Conservation (phyloP, 495 filamentous ascomycete species). For the Trichocladium uniseriatum region DNA sequence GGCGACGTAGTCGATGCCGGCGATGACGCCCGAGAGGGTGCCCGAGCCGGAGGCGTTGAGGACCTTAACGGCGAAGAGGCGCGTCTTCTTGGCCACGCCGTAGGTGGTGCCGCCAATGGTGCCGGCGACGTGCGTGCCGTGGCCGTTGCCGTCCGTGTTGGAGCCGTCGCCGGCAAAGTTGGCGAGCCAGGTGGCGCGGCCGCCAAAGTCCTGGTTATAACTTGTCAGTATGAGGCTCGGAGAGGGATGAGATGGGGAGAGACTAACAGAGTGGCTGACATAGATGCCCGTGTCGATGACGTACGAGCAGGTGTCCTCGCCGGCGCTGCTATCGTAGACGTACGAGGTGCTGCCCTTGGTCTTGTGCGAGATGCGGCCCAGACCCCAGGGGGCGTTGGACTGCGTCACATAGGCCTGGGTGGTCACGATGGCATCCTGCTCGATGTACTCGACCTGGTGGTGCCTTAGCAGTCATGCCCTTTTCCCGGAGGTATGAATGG, state of each 20-base stretch:
- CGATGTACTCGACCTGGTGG: constrained; percentile 41
- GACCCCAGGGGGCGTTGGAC: constrained; percentile 47
- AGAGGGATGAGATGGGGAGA: constrained; percentile 15
- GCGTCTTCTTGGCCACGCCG: constrained; percentile 57
- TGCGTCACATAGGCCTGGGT: constrained; percentile 38
- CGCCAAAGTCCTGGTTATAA: constrained; percentile 38
- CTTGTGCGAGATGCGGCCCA: constrained; percentile 50
- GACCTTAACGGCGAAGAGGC: constrained; percentile 59
- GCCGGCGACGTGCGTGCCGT: no score
- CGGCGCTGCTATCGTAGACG: constrained; percentile 50
- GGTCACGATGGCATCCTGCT: constrained; percentile 38
- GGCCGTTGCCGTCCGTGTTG: constrained; percentile 37
- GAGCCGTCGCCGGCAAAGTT: constrained; percentile 28
- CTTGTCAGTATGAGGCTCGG: background rate
- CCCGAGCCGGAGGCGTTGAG: constrained; percentile 42
- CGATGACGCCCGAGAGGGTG: constrained; percentile 30
- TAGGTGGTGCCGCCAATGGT: constrained; percentile 53
- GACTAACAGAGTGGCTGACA: constrained; percentile 35
- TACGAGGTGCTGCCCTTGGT: constrained; percentile 39
- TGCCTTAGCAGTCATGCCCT: background rate
- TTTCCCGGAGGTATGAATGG: background rate
- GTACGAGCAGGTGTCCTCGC: constrained; percentile 49
- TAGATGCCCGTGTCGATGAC: constrained; percentile 54
- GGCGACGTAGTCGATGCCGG: constrained; percentile 38
- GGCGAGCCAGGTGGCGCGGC: constrained; percentile 41